Evolutionary conservation across 345 rosid species (phyloP).

Genomic region (Mangifera indica): DNA sequence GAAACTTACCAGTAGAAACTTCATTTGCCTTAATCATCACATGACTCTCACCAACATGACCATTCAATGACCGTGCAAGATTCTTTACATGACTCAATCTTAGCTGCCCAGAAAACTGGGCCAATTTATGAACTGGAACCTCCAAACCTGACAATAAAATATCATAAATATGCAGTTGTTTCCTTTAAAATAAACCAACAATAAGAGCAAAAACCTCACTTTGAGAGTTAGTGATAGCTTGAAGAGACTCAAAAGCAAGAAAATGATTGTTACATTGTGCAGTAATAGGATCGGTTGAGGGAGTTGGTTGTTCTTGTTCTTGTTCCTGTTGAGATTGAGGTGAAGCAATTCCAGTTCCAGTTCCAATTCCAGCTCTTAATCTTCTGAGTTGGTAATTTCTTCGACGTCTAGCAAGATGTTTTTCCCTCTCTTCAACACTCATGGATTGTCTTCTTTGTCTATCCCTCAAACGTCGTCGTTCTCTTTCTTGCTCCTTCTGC

Average conservation of each 20-base stretch:
- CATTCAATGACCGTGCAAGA: conserved; percentile 64
- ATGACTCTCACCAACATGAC: conserved; percentile 31
- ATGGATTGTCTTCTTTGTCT: conserved; percentile 86
- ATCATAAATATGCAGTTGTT: background rate
- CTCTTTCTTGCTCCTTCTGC: conserved; percentile 79
- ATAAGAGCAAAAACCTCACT: conserved; percentile 34
- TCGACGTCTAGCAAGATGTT: conserved; percentile 88
- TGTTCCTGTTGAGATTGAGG: conserved; percentile 28
- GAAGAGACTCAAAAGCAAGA: conserved; percentile 22
- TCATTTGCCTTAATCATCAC: conserved; percentile 29
- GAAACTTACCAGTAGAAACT: conserved; percentile 50
- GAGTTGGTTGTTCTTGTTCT: background rate
- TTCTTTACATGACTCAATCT: conserved; percentile 71
- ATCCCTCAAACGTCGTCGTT: conserved; percentile 75
- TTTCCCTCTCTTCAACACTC: conserved; percentile 86
- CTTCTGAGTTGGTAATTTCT: conserved; percentile 77
- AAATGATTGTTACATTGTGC: conserved; percentile 19
- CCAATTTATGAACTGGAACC: conserved; percentile 47
- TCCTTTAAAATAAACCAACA: background rate
- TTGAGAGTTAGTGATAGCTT: conserved; percentile 22
- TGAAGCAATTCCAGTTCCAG: background rate
- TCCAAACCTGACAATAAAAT: conserved; percentile 49
- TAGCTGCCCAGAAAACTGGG: conserved; percentile 49
- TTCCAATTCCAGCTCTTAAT: conserved; percentile 50
- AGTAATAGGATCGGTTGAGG: conserved; percentile 17